Evolutionary conservation across 495 filamentous ascomycete genomes (phyloP).

Genomic region (Chaetomium fimeti): DNA sequence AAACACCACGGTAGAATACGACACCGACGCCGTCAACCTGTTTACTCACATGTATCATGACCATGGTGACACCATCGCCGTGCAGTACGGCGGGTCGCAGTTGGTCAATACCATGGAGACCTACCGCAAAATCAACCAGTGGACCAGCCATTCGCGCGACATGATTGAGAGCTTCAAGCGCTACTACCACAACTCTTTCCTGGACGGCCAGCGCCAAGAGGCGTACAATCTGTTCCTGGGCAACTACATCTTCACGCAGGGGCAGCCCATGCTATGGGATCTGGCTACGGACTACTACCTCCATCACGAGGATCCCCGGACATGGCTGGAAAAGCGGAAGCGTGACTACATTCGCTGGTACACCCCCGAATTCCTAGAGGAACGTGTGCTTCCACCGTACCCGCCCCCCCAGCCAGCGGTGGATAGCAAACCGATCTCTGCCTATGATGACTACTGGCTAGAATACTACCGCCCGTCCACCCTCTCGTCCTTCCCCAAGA

Average conservation of each 20-base stretch:
- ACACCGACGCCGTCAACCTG: conserved; percentile 90
- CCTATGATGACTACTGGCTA: conserved; percentile 95
- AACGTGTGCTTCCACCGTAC: conserved; percentile 53
- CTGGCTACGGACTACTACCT: conserved; percentile 94
- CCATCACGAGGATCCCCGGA: conserved; percentile 80
- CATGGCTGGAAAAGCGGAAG: conserved; percentile 62
- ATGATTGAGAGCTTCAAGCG: conserved; percentile 99
- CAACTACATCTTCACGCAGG: conserved; percentile 89
- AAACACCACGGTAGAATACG: conserved; percentile 78
- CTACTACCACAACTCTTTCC: conserved; percentile 98
- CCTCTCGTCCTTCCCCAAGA: conserved; percentile 80
- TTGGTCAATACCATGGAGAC: conserved; percentile 99
- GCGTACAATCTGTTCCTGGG: conserved; percentile 97
- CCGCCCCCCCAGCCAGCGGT: conserved; percentile 41
- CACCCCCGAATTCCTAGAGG: conserved; percentile 70
- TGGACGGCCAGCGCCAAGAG: conserved; percentile 94
- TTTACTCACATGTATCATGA: conserved; percentile 98
- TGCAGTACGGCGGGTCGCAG: conserved; percentile 96
- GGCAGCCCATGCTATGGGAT: conserved; percentile 97
- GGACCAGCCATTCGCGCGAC: conserved; percentile 94
- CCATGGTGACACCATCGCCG: conserved; percentile 94
- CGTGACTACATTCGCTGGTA: conserved; percentile 81
- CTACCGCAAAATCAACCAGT: conserved; percentile 97
- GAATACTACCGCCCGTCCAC: conserved; percentile 91
- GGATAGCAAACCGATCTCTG: conserved; percentile 57